Conservation (phyloP, 192 early-diverging fungal species). For the Mortierella alpina region DNA sequence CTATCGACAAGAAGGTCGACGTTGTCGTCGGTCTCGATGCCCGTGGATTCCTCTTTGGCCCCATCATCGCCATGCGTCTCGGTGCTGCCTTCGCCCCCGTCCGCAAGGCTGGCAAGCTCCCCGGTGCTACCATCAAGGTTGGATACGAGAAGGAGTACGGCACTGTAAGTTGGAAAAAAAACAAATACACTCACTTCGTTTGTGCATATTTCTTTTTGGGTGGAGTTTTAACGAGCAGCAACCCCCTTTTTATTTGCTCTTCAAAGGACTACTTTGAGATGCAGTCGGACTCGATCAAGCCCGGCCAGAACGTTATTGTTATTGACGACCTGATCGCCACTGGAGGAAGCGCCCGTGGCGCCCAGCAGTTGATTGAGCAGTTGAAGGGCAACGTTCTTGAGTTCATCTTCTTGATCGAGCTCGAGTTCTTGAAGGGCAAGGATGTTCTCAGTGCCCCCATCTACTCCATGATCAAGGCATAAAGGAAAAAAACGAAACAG, state of each 20-base stretch:
- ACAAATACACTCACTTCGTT: background rate
- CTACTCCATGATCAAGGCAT: conserved; percentile 85
- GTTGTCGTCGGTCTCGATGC: conserved; percentile 96
- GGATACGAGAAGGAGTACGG: conserved; percentile 97
- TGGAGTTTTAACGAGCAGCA: background rate
- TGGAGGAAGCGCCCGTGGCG: conserved; percentile 86
- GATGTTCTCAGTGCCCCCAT: conserved; percentile 83
- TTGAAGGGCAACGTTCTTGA: conserved; percentile 79
- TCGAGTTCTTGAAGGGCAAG: conserved; percentile 86
- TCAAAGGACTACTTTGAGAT: conserved; percentile 93
- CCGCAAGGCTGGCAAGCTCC: conserved; percentile 96
- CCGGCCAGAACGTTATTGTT: conserved; percentile 88
- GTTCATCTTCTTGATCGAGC: conserved; percentile 94
- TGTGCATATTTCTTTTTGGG: background rate
- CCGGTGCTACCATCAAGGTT: conserved; percentile 76
- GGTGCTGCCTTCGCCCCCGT: conserved; percentile 94
- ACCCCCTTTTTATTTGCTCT: background rate
- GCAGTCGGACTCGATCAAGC: conserved; percentile 80
- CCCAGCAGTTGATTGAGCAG: conserved; percentile 83
- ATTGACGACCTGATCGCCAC: conserved; percentile 98
- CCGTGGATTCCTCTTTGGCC: conserved; percentile 97
- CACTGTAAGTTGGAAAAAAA: conserved; percentile 54
- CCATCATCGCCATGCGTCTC: conserved; percentile 88
- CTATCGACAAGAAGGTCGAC: conserved; percentile 76
- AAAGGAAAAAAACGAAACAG: background rate